phyloP scores from a whole-genome alignment of 345 rosid species.

The Eucalyptus brandiana region DNA sequence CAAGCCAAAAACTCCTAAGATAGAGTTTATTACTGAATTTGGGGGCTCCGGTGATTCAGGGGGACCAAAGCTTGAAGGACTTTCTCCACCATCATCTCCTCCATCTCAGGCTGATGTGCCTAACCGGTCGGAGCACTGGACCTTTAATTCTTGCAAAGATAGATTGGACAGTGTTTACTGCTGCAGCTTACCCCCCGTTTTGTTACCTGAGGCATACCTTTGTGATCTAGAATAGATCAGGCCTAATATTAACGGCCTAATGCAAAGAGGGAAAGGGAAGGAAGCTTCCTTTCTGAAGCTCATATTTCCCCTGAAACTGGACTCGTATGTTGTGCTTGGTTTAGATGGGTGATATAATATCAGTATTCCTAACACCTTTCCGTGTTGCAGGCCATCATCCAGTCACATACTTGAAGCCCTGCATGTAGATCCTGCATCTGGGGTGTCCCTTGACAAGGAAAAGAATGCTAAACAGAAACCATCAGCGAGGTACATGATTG shows the following conservation, averaged over 20 bases:
- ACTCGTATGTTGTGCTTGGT: not conserved
- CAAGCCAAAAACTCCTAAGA: constrained; percentile 64
- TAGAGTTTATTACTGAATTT: constrained; percentile 91
- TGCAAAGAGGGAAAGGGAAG: constrained; percentile 38
- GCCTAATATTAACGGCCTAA: constrained; percentile 40
- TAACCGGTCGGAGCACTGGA: constrained; percentile 99
- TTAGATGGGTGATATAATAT: not conserved
- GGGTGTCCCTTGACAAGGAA: constrained; percentile 73
- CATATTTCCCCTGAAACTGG: constrained; percentile 8
- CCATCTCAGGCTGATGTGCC: constrained; percentile 46
- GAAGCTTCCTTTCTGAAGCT: constrained; percentile 50
- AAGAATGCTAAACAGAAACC: constrained; percentile 14
- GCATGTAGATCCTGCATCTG: constrained; percentile 97
- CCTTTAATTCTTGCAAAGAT: constrained; percentile 96
- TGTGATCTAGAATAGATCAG: constrained; percentile 35
- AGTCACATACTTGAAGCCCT: constrained; percentile 91
- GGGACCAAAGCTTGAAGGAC: constrained; percentile 65
- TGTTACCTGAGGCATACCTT: constrained; percentile 49
- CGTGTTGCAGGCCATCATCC: constrained; percentile 72
- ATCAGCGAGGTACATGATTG: constrained; percentile 33
- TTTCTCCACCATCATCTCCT: constrained; percentile 90
- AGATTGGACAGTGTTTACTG: constrained; percentile 72
- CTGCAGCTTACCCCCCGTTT: constrained; percentile 57
- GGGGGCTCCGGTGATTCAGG: constrained; percentile 65
- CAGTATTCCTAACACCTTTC: constrained; percentile 25